phyloP scores from a whole-genome alignment of 257 asterid species.

The Nicotiana attenuata region DNA sequence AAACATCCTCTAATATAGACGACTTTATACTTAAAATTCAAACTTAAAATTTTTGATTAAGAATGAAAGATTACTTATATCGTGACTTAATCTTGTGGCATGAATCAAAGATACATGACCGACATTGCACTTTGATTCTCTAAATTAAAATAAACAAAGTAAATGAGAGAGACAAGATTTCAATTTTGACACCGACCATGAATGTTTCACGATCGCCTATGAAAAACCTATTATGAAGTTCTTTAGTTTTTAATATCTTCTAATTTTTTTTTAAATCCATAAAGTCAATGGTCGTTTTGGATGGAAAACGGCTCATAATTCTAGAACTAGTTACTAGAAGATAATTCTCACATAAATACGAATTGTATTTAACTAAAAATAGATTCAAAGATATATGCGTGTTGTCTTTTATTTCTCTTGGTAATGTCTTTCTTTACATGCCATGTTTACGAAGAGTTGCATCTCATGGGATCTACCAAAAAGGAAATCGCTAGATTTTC shows the following conservation, averaged over 20 bases:
- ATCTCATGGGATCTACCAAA: neutral
- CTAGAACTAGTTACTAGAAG: neutral
- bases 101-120: neutral
- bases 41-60: too few relatives aligned
- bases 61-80: too few relatives aligned
- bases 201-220: neutral
- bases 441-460: neutral
- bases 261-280: too few relatives aligned
- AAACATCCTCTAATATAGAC: rapidly evolving
- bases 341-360: neutral
- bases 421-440: neutral
- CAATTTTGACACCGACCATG: slow-evolving; percentile 12
- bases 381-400: neutral
- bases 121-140: neutral
- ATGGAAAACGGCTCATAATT: neutral
- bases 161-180: neutral
- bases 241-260: neutral
- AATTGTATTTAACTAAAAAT: neutral
- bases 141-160: neutral
- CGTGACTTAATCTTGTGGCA: too few relatives aligned
- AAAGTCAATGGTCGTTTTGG: neutral
- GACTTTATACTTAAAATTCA: too few relatives aligned
- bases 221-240: neutral
- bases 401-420: neutral
- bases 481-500: too few relatives aligned